phyloP scores from a whole-genome alignment of 2,329 filamentous ascomycete genomes.

The Thelonectria blattea region DNA sequence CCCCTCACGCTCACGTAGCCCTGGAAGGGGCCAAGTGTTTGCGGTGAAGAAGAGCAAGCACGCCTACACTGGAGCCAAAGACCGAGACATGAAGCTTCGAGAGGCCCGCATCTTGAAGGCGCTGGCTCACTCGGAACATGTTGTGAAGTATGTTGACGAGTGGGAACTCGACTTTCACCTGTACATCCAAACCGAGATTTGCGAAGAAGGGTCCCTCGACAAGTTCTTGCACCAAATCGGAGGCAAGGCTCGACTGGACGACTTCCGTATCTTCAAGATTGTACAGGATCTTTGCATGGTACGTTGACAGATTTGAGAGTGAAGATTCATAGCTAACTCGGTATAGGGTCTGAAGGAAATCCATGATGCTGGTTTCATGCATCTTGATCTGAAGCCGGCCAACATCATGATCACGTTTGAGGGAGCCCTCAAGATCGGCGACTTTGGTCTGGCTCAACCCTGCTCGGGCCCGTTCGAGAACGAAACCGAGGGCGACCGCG shows the following conservation, averaged over 20 bases:
- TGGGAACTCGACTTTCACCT: constrained; percentile 88
- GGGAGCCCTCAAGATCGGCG: constrained; percentile 82
- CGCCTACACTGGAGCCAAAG: constrained; percentile 76
- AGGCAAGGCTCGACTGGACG: constrained; percentile 84
- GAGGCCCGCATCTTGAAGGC: constrained; percentile 82
- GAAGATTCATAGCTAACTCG: constrained; percentile 15
- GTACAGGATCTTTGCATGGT: constrained; percentile 84
- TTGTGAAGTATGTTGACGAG: constrained; percentile 81
- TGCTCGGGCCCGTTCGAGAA: constrained; percentile 76
- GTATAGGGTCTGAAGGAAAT: constrained; percentile 84
- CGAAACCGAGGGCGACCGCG: constrained; percentile 91
- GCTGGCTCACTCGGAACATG: constrained; percentile 81
- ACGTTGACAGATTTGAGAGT: constrained; percentile 45
- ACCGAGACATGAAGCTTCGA: constrained; percentile 82
- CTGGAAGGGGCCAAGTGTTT: constrained; percentile 69
- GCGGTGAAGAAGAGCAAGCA: constrained; percentile 94
- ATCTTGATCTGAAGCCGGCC: constrained; percentile 84
- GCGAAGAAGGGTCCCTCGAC: constrained; percentile 90
- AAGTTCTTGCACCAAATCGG: constrained; percentile 84
- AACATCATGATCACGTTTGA: constrained; percentile 85
- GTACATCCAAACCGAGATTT: constrained; percentile 98
- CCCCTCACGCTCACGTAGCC: constrained; percentile 55
- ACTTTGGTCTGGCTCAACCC: constrained; percentile 81
- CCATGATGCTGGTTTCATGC: constrained; percentile 84
- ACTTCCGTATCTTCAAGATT: constrained; percentile 99